Evolutionary conservation across 495 filamentous ascomycete species (phyloP).

Genomic region (Penicillium waksmanii): DNA sequence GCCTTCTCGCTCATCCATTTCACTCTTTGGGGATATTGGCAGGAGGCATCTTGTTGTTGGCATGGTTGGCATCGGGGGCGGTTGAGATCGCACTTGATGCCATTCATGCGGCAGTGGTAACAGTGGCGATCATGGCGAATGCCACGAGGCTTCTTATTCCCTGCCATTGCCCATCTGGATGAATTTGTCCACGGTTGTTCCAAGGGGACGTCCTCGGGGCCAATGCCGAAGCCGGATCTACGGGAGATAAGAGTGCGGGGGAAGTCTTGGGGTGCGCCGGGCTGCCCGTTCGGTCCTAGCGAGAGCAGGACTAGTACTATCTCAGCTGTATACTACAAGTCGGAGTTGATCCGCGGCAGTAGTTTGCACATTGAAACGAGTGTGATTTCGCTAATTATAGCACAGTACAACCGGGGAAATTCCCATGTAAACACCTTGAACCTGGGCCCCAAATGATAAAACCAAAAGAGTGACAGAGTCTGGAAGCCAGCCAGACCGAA

Average conservation of each 20-base stretch:
- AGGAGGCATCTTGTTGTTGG: slow-evolving; percentile 25
- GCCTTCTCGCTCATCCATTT: slow-evolving; percentile 34
- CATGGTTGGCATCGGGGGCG: slow-evolving; percentile 36
- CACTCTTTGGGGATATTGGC: slow-evolving; percentile 38
- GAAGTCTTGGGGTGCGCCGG: background rate
- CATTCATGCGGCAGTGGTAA: slow-evolving; percentile 30
- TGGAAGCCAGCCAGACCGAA: too few species aligned
- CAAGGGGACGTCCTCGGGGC: background rate
- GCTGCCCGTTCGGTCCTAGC: slow-evolving; percentile 16
- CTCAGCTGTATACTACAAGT: background rate
- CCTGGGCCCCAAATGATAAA: too few species aligned
- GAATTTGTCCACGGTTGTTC: too few species aligned
- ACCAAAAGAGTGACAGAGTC: too few species aligned
- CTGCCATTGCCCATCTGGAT: slow-evolving; percentile 14
- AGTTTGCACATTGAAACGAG: background rate
- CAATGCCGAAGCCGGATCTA: slow-evolving; percentile 5
- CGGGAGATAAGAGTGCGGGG: slow-evolving; percentile 27
- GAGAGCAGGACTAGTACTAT: slow-evolving; percentile 3
- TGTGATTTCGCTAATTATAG: background rate
- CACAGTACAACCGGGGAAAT: too few species aligned
- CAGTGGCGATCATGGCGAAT: slow-evolving; percentile 42
- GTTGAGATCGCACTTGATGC: slow-evolving; percentile 40
- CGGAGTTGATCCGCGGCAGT: slow-evolving; percentile 3
- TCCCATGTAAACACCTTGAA: too few species aligned
- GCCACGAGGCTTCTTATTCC: slow-evolving; percentile 36